Evolutionary conservation across 106 monocot species (phyloP), one percentile per base, ranked within the genome.

Genomic region (Dendrobium officinale): DNA sequence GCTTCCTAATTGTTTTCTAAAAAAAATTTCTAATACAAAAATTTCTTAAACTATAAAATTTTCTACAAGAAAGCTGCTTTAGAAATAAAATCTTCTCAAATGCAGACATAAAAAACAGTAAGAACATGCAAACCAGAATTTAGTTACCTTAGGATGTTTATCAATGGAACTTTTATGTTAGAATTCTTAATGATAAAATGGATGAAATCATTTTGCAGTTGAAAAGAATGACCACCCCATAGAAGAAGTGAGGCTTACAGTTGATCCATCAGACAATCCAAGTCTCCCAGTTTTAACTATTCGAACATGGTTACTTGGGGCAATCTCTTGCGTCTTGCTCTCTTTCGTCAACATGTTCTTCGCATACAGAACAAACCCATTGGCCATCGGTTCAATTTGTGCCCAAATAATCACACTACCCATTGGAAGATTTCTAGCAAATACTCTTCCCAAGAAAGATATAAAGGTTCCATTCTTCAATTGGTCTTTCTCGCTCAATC

Each of bases 381-480:
- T 95, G 16, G 22, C 82, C 29, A 88, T 95, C 77, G 80, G 88
- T 31, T 87, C 92, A 44, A 82, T 92, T 56, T 90, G 88, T 9
- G 92, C 90, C 40, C 94, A 92, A 84, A 90, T 95, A 64, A 83
- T 86, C 7, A 86, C 90, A 18, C 88, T 95, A 40, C 92, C 94
- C 16, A 72, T 95, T 5, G 94, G 94, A 10, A 86, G 64, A 17
- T 83, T 92, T 13, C 86, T 95, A 81, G 94, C 94, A 2, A 15
- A 55, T n/a, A 20, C 83, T 8, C 44, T 95, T 5, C 67, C 94
- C 4, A 43, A 61, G 1, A 80, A 78, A 24, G 72, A n/a, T 22
- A 80, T 92, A 72, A 77, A n/a, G 19, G 43, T 90, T 77, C 13
- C 66, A 16, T 83, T 88, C 4, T 75, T 49, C 4, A 40, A 75